Base-by-base conservation (phyloP, 164 flowering plant genomes). In the Litsea cubeba region DNA sequence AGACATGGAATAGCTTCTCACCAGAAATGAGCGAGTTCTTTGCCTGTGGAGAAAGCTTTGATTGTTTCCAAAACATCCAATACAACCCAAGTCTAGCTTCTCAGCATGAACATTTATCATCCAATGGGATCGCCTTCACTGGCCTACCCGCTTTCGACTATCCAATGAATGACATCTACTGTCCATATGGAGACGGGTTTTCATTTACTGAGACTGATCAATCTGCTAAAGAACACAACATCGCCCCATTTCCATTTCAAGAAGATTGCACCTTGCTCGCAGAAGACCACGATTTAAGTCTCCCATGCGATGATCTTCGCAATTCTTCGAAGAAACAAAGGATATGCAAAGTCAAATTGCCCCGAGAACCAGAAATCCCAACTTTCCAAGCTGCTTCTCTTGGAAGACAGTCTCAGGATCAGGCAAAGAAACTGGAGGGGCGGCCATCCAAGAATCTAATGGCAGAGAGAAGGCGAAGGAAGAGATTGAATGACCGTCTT, bases 391-490 rank as follows among this genome's bases (percentile, higher is more conserved):
- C 76, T 74, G 50, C 69, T 46, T 73, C 78, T 51, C 20, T 68
- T 8, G 85, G 80, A 49, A 81, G 86, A 65, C 85, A 87, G 46
- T 75, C 85, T 50, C 32, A 11, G 50, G 69, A 30, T 15, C 73
- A 80, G 72, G 74, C 65, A 3, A 92, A 85, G 86, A 94, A 85
- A 75, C 30, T 85, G 57, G 90, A 83, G 24, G 96, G 97, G 3
- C 94, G 87, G 75, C 98, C 94, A 0, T 91, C 97, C 0, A 94
- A 94, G 87, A 94, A 94, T 84, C 87, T 94, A 40, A 91, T 94
- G 98, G 98, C 98, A 0, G 98, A 94, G 86, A 87, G 98, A 63
- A 71, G 97, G 81, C 68, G 98, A 71, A 84, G 98, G 79, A 94
- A 94, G 85, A 74, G 97, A 10, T 79, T 94, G 28, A 94, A 94